Conservation (phyloP, 768 basidiomycete genomes). For the Strobilomyces confusus region DNA sequence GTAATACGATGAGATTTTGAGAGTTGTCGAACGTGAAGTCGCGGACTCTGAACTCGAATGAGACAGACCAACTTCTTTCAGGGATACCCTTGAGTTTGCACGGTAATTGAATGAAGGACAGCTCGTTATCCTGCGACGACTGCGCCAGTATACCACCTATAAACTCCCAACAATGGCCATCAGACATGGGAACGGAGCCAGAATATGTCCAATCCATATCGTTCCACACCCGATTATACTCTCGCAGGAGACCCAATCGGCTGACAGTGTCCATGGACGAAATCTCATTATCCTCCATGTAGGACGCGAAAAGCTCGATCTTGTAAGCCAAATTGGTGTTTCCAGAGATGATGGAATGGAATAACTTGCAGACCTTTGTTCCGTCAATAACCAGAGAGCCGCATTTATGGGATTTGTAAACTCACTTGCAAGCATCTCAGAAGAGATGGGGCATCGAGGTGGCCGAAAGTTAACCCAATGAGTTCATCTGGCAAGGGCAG, state of each 20-base stretch:
- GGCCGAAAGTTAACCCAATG: conserved; percentile 18
- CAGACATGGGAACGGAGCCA: conserved; percentile 10
- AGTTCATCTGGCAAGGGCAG: conserved; percentile 31
- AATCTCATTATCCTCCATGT: conserved; percentile 23
- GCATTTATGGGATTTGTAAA: neutral
- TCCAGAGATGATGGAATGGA: conserved; percentile 23
- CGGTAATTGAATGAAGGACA: conserved; percentile 28
- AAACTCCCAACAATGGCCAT: conserved; percentile 32
- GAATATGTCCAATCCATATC: conserved; percentile 19
- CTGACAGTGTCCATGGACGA: conserved; percentile 17
- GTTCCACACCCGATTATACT: conserved; percentile 30
- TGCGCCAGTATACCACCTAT: conserved; percentile 33
- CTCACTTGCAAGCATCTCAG: conserved; percentile 27
- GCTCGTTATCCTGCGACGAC: conserved; percentile 14
- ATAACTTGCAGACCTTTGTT: conserved; percentile 31
- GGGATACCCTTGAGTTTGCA: conserved; percentile 28
- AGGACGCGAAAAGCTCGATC: conserved; percentile 27
- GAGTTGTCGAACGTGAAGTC: conserved; percentile 37
- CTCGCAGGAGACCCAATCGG: conserved; percentile 25
- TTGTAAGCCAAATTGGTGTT: conserved; percentile 29
- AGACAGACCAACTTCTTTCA: conserved; percentile 25
- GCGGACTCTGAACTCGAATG: conserved; percentile 26
- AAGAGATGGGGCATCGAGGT: conserved; percentile 30
- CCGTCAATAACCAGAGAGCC: neutral
- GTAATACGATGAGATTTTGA: conserved; percentile 32